Evolutionary conservation across 1,139 yeast species (phyloP).

Genomic region (Blastobotrys buckinghamii): DNA sequence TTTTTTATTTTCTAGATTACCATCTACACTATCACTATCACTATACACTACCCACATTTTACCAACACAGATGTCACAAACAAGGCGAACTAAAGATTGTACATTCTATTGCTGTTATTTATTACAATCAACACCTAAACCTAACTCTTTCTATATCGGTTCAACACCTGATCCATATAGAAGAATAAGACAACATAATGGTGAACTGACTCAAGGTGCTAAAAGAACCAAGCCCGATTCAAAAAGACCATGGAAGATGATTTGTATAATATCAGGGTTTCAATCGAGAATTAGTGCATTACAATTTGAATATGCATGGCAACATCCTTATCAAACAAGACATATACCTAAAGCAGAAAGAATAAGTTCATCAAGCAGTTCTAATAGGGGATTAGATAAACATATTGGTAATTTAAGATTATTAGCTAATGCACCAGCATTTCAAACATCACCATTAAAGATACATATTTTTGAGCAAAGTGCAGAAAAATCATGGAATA

Average conservation of each 20-base stretch:
- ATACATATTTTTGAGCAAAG: conserved; percentile 24
- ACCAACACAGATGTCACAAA: no score
- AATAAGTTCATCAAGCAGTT: conserved; percentile 20
- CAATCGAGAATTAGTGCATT: conserved; percentile 66
- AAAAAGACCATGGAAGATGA: conserved; percentile 70
- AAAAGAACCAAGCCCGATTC: conserved; percentile 51
- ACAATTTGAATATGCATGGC: conserved; percentile 73
- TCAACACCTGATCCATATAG: conserved; percentile 71
- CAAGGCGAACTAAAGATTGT: neutral
- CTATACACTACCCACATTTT: no score
- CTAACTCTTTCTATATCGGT: conserved; percentile 61
- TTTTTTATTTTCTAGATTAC: neutral
- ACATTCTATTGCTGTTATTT: conserved; percentile 25
- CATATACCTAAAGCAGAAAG: conserved; percentile 41
- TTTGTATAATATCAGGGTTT: conserved; percentile 58
- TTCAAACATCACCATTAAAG: conserved; percentile 24
- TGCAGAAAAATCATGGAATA: conserved; percentile 23
- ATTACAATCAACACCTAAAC: conserved; percentile 51
- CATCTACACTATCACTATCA: no score
- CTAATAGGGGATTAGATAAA: conserved; percentile 40
- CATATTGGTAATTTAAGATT: conserved; percentile 48
- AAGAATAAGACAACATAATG: conserved; percentile 73
- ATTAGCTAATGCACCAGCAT: conserved; percentile 35
- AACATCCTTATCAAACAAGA: conserved; percentile 61
- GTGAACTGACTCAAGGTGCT: conserved; percentile 58